These are phyloP conservation scores for Hyphodiscus sp. DNA, from an alignment of 2,329 filamentous ascomycete species.

Conservation along the genomic window DNA sequence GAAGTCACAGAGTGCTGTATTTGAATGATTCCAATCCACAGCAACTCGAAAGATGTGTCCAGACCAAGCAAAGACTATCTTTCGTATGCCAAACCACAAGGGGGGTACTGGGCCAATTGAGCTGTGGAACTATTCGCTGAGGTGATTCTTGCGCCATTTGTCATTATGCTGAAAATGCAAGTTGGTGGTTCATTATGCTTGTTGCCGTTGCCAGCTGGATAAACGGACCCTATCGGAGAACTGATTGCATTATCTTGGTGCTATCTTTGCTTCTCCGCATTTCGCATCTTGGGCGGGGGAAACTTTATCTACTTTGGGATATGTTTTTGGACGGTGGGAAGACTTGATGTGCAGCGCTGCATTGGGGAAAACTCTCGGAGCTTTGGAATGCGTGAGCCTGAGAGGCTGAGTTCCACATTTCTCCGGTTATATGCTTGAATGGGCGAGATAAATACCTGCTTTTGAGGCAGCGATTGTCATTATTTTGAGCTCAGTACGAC, in stretches of 20 bases:
- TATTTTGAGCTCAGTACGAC: too few species aligned
- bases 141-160: background rate
- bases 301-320: background rate
- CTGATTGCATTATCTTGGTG: background rate
- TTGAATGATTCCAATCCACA: background rate
- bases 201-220: conserved; percentile 4
- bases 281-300: background rate
- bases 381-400: background rate
- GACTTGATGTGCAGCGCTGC: background rate
- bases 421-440: too few species aligned
- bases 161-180: background rate
- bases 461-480: too few species aligned
- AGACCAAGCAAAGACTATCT: background rate
- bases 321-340: background rate
- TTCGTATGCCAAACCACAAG: background rate
- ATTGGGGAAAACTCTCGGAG: background rate
- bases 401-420: too few species aligned
- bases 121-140: background rate
- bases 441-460: too few species aligned
- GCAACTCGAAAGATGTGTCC: background rate
- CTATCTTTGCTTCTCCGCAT: conserved; percentile 10
- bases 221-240: conserved; percentile 16
- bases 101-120: background rate
- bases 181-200: too few species aligned
- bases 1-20: background rate